phyloP scores from a whole-genome alignment of 331 rosid genomes.

The Cydonia oblonga region DNA sequence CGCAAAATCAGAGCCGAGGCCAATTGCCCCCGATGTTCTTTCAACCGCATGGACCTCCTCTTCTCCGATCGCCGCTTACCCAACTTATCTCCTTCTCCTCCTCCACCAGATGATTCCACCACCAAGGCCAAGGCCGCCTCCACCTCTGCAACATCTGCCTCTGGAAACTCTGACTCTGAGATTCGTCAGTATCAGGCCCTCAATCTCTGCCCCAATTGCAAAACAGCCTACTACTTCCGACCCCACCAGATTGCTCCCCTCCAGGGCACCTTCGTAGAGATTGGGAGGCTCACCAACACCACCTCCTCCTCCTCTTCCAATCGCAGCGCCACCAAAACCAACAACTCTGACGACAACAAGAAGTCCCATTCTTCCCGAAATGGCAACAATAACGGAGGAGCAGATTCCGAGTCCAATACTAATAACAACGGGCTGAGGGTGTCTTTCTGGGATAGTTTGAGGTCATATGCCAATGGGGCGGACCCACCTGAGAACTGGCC shows the following conservation, averaged over 20 bases:
- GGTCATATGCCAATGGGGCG: constrained; percentile 34
- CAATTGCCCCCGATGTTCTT: constrained; percentile 79
- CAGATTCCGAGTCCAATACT: not conserved
- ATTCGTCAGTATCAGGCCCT: constrained; percentile 28
- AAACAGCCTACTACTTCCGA: constrained; percentile 67
- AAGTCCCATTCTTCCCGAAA: not conserved
- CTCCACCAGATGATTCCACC: constrained; percentile 5
- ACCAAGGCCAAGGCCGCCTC: not conserved
- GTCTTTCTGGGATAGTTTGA: constrained; percentile 50
- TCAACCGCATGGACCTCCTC: constrained; percentile 56
- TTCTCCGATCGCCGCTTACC: constrained; percentile 59
- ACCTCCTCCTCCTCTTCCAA: constrained; percentile 13
- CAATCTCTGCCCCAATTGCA: constrained; percentile 78
- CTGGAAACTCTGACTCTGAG: not conserved
- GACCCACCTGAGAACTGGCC: constrained; percentile 75
- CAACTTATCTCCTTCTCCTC: constrained; percentile 15
- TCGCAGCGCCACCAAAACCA: constrained; percentile 9
- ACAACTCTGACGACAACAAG: constrained; percentile 18
- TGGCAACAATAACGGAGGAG: not conserved
- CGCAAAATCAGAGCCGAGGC: constrained; percentile 83
- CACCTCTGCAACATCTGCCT: not conserved
- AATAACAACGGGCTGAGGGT: constrained; percentile 28
- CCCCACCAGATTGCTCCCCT: constrained; percentile 57
- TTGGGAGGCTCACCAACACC: constrained; percentile 40
- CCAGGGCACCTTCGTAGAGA: constrained; percentile 88